Conservation (phyloP, 176 grass and related monocot genomes). For the Poa pratensis region DNA sequence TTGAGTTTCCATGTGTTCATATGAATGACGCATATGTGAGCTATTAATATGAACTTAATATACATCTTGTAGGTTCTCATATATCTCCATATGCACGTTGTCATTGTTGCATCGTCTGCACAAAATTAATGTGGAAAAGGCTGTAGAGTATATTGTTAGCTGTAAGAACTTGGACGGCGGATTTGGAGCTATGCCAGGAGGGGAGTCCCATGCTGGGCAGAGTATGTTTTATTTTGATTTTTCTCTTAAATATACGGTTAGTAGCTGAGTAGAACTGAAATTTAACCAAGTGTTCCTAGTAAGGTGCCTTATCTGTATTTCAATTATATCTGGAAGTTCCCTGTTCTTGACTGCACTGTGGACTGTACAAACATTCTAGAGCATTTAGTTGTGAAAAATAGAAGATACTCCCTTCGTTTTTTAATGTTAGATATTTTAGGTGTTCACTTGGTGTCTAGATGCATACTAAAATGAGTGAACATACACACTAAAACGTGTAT, state of each 20-base stretch:
- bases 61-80: conserved; percentile 76
- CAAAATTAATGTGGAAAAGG: conserved; percentile 87
- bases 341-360: not conserved
- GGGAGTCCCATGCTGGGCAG: conserved; percentile 92
- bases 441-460: too few relatives aligned
- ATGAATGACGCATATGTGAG: not conserved
- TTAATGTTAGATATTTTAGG: too few relatives aligned
- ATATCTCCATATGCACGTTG: conserved; percentile 78
- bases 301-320: conserved; percentile 28
- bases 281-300: conserved; percentile 20
- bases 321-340: not conserved
- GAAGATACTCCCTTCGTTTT: too few relatives aligned
- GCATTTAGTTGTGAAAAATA: conserved; percentile 1
- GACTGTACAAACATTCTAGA: not conserved
- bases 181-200: conserved; percentile 84
- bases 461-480: too few relatives aligned
- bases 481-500: too few relatives aligned
- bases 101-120: conserved; percentile 65
- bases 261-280: conserved; percentile 14
- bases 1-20: not conserved
- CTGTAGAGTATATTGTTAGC: conserved; percentile 85
- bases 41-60: conserved; percentile 12
- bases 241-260: not conserved
- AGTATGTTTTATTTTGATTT: conserved; percentile 59
- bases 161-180: conserved; percentile 98